Evolutionary conservation across 441 rosid genomes (phyloP).

Genomic region (Gossypium davidsonii): DNA sequence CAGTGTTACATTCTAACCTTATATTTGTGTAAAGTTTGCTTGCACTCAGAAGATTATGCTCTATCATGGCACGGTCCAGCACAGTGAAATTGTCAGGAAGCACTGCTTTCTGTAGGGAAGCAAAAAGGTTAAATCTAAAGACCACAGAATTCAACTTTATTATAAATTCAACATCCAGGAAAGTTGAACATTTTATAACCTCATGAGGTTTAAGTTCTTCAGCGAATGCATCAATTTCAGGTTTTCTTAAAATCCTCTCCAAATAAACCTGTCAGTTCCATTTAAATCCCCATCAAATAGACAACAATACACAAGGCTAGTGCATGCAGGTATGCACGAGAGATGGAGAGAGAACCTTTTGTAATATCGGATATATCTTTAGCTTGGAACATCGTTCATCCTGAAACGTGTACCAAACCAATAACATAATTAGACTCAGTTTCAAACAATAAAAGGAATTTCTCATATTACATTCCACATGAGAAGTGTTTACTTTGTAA

Average conservation of each 20-base stretch:
- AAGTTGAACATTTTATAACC: conserved; percentile 32
- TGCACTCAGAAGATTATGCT: conserved; percentile 95
- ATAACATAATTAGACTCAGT: conserved; percentile 15
- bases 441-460: conserved; percentile 1
- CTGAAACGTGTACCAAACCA: conserved; percentile 37
- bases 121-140: conserved; percentile 11
- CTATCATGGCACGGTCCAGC: conserved; percentile 95
- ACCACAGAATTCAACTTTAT: background rate
- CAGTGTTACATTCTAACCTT: conserved; percentile 40
- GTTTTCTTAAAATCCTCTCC: conserved; percentile 90
- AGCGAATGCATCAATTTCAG: conserved; percentile 95
- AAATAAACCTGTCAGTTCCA: conserved; percentile 67
- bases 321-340: background rate
- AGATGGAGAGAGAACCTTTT: conserved; percentile 44
- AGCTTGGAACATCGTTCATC: conserved; percentile 94
- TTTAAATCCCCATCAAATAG: background rate
- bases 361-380: conserved; percentile 89
- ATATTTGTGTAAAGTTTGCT: conserved; percentile 97
- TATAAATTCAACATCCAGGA: conserved; percentile 9
- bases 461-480: conserved; percentile 6
- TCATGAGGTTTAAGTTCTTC: conserved; percentile 95
- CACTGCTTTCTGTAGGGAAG: conserved; percentile 67
- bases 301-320: background rate
- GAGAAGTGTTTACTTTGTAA: conserved; percentile 56
- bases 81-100: conserved; percentile 94